Base-by-base conservation (phyloP, 1,139 yeast genomes). In the Sugiyamaella pinicola region DNA sequence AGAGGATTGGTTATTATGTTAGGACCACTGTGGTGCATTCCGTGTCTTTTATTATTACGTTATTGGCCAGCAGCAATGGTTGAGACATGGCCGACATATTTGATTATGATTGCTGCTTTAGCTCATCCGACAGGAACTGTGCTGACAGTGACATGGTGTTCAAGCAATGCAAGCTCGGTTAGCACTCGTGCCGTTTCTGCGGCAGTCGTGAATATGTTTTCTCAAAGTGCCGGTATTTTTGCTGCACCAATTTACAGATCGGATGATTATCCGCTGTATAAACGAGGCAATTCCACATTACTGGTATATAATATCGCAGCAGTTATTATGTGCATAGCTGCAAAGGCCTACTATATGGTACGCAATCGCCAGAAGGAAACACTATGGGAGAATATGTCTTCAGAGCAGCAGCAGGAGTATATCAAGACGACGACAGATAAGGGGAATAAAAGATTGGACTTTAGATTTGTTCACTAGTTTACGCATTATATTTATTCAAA, bases 191-290 rank as follows among this genome's bases (percentile, higher is more conserved):
- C 88, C 0, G 78, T 84, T 10, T 74, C 83, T 22, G 78, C 85
- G 2, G 83, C 90, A 0, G 56, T 83, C 34, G 83, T 82, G 65
- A 85, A 84, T 63, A 82, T 84, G 72, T 74, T 74, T 59, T 83
- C 80, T 1, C 89, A 84, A 65, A 67, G 78, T 1, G 84, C 84
- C 1, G 67, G 71, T 39, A 79, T 84, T 51, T 70, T 78, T 10
- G 70, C 78, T 2, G 71, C 80, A 10, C 79, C 82, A 59, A 74
- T 83, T 22, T 85, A 84, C 65, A 73, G 83, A 53, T 64, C 67
- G 0, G 77, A 75, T 47, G 90, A 85, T 64, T 74, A 74, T 31
- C 90, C 90, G 1, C 61, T 71, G 22, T 85, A 84, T 64, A 74
- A 73, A 46, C 68, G 78, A 22, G 90, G 89, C 26, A 83, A 84